These are phyloP conservation scores for Centella asiatica DNA, from an alignment of 129 eudicot genomes.

Conservation along the genomic window DNA sequence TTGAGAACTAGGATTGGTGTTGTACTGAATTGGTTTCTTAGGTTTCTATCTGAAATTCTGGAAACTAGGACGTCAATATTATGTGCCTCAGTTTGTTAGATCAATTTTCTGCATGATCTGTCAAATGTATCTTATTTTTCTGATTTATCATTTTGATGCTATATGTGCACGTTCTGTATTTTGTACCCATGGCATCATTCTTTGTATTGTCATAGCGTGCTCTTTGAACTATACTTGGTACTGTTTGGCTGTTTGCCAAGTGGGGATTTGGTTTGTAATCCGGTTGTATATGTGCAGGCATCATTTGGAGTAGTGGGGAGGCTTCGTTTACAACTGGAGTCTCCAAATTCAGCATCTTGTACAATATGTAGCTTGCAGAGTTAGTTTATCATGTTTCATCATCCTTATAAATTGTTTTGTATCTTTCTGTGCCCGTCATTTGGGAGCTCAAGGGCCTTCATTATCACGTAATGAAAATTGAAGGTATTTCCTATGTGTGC, in stretches of 20 bases:
- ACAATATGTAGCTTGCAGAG: not conserved
- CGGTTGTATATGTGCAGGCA: not conserved
- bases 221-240: not conserved
- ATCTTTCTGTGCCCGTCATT: not conserved
- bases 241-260: not conserved
- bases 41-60: too few species aligned
- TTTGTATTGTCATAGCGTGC: not conserved
- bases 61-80: not conserved
- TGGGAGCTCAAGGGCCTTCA: not conserved
- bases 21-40: not conserved
- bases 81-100: not conserved
- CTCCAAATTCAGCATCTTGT: not conserved
- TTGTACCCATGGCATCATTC: not conserved
- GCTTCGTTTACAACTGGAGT: not conserved
- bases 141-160: too few species aligned
- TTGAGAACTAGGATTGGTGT: not conserved
- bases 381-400: constrained; percentile 1
- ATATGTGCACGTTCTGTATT: too few species aligned
- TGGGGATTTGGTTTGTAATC: not conserved
- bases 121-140: not conserved
- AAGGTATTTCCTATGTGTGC: not conserved
- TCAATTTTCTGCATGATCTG: not conserved
- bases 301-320: not conserved
- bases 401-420: not conserved
- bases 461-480: not conserved